These are phyloP conservation scores for Epithemia pelagica DNA, from an alignment of 108 stramenopile species.

Conservation along the genomic window DNA sequence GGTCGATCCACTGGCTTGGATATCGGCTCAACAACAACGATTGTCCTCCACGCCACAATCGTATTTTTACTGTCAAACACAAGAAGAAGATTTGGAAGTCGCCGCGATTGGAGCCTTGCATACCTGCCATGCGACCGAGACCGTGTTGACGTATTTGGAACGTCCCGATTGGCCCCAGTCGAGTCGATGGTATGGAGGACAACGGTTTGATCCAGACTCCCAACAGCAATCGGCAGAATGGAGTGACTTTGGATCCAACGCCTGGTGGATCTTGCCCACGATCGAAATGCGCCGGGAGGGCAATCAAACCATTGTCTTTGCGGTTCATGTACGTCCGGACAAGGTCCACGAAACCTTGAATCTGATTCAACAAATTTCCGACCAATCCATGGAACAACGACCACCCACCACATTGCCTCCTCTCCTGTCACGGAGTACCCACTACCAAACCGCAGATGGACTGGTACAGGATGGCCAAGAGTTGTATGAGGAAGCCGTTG, in stretches of 20 bases:
- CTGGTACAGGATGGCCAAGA: constrained; percentile 37
- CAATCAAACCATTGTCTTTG: constrained; percentile 25
- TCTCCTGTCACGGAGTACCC: constrained; percentile 47
- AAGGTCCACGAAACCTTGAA: constrained; percentile 24
- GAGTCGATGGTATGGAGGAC: constrained; percentile 56
- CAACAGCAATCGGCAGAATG: constrained; percentile 41
- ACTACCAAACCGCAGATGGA: constrained; percentile 11
- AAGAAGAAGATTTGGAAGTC: neutral
- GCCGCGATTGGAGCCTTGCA: neutral
- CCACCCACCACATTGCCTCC: constrained; percentile 70
- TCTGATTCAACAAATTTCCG: constrained; percentile 33
- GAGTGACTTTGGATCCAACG: constrained; percentile 52
- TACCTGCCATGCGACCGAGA: neutral
- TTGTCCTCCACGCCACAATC: neutral
- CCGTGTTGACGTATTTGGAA: neutral
- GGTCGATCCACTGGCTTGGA: constrained; percentile 6
- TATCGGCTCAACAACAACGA: neutral
- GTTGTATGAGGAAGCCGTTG: constrained; percentile 59
- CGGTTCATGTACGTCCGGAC: constrained; percentile 35
- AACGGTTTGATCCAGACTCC: constrained; percentile 48
- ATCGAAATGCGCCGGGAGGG: constrained; percentile 40
- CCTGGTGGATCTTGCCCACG: constrained; percentile 65
- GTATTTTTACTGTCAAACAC: neutral
- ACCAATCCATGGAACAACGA: constrained; percentile 28
- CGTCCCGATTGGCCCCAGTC: constrained; percentile 22